Evolutionary conservation across 768 basidiomycete genomes (phyloP).

Genomic region (Lactifluus subvellereus): DNA sequence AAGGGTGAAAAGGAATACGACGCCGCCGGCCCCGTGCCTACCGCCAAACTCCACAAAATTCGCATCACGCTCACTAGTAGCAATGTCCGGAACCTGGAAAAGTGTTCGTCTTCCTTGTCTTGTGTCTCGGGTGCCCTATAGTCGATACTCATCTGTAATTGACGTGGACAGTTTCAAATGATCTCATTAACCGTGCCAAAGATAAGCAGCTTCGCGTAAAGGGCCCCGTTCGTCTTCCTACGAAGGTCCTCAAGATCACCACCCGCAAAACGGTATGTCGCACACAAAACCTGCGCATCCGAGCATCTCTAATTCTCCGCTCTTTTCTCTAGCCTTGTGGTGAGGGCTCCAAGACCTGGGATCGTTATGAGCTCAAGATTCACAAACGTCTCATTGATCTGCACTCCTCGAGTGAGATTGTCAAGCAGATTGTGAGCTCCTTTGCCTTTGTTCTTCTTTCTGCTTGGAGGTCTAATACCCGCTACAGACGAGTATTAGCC

Average conservation of each 20-base stretch:
- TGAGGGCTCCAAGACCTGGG: slow-evolving; percentile 99
- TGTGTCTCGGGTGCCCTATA: background rate
- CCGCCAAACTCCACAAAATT: slow-evolving; percentile 97
- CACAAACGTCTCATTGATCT: slow-evolving; percentile 99
- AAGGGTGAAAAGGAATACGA: slow-evolving; percentile 99
- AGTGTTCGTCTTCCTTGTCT: slow-evolving; percentile 55
- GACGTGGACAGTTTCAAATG: slow-evolving; percentile 67
- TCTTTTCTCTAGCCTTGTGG: slow-evolving; percentile 73
- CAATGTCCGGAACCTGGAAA: slow-evolving; percentile 98
- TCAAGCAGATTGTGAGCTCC: slow-evolving; percentile 93
- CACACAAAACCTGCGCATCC: background rate
- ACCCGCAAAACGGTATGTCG: slow-evolving; percentile 92
- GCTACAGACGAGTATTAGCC: slow-evolving; percentile 87
- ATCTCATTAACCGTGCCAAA: slow-evolving; percentile 98
- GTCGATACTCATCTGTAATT: background rate
- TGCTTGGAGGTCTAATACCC: background rate
- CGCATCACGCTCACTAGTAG: slow-evolving; percentile 97
- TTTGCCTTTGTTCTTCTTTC: background rate
- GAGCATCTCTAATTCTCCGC: background rate
- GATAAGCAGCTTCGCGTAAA: slow-evolving; percentile 99
- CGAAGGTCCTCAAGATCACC: slow-evolving; percentile 98
- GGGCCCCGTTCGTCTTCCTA: slow-evolving; percentile 97
- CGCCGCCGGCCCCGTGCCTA: slow-evolving; percentile 77
- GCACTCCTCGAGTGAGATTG: slow-evolving; percentile 96
- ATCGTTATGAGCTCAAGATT: slow-evolving; percentile 97